Base-by-base conservation (phyloP, 768 basidiomycete species). In the Epithele typhae region DNA sequence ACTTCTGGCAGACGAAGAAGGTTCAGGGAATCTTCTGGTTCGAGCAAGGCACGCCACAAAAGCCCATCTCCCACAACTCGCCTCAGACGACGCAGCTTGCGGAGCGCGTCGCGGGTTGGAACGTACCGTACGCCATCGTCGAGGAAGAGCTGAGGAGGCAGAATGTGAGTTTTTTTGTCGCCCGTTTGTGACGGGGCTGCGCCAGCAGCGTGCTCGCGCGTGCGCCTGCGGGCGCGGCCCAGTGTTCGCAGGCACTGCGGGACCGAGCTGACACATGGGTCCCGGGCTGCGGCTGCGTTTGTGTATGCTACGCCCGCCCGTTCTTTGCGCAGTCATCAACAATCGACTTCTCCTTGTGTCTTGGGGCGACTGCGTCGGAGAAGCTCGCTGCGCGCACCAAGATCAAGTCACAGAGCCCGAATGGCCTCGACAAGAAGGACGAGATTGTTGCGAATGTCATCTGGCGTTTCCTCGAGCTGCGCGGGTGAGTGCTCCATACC, bases 371-470 rank as follows among this genome's bases (percentile, higher is more conserved):
- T 22, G 76, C 78, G 36, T 73, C 80, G 35, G 90, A 94, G 45
- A 83, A 83, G 57, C 74, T 87, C 18, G 93, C 96, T 0, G 64
- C 69, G 33, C 82, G 92, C 34, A 98, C 95, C 39, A 87, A 86
- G 64, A 74, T 76, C 33, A 87, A 83, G 69, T 71, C 58, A 41
- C 55, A 66, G 25, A 58, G 69, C 22, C 59, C 57, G 30, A 59
- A 57, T 5, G 77, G 81, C 14, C 75, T 99, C 22, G 95, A 98
- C 50, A 97, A 96, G 71, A 98, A 98, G 70, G 96, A 99, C 58
- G 96, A 99, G 65, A 76, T 96, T 0, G 96, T 99, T 3, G 94
- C 94, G 7, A 99, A 99, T 62, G 93, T 95, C 22, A 89, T 99
- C 45, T 97, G 94, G 94, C 81, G 95, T 43, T 97, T 98, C 78